These are phyloP conservation scores for Lentinula boryana DNA, from an alignment of 768 basidiomycete species.

Conservation along the genomic window DNA sequence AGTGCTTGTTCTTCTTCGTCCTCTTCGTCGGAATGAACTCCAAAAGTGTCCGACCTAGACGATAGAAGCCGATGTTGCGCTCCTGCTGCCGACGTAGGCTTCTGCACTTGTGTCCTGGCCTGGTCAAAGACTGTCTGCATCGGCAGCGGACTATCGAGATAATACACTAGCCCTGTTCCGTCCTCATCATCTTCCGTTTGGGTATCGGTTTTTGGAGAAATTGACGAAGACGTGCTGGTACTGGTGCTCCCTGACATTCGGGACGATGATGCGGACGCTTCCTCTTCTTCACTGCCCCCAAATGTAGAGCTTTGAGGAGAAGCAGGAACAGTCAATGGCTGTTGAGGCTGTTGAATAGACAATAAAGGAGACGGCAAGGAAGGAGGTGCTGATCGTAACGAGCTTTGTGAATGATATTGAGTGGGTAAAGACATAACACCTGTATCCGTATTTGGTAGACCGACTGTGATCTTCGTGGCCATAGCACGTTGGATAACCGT, in stretches of 20 bases:
- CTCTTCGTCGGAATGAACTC: conserved; percentile 14
- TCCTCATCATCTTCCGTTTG: conserved; percentile 1
- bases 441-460: conserved; percentile 6
- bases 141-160: conserved; percentile 22
- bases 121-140: conserved; percentile 1
- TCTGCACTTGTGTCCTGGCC: not conserved
- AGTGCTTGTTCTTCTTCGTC: conserved; percentile 8
- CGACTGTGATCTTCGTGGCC: conserved; percentile 40
- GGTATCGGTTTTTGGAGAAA: conserved; percentile 26
- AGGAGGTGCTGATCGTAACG: not conserved
- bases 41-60: conserved; percentile 32
- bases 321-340: conserved; percentile 15
- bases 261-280: conserved; percentile 29
- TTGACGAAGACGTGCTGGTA: not conserved
- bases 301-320: conserved; percentile 48
- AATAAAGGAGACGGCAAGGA: not conserved
- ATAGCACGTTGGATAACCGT: conserved; percentile 42
- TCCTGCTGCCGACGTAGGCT: not conserved
- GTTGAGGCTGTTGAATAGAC: not conserved
- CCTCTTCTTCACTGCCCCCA: conserved; percentile 33
- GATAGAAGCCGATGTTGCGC: conserved; percentile 15
- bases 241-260: conserved; percentile 1
- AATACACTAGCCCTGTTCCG: conserved; percentile 22
- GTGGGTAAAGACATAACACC: conserved; percentile 7
- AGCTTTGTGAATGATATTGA: not conserved